A percentile compares a stretch with the other conserved stretches of the same genome.
These are phyloP conservation scores for Candida pseudoglaebosa DNA, from an alignment of 805 yeast species.

Conservation along the genomic window DNA sequence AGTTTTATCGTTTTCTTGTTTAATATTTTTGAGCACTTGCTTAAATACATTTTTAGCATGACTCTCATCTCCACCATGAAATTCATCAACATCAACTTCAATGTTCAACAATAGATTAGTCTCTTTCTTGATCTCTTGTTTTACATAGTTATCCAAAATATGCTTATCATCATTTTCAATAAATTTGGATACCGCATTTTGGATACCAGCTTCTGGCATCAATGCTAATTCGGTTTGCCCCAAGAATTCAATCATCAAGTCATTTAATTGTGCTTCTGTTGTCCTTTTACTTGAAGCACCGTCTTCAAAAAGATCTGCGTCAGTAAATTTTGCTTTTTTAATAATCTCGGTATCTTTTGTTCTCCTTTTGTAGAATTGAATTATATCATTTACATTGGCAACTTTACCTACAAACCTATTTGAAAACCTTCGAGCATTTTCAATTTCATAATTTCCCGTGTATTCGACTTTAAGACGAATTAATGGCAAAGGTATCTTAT, in stretches of 20 bases:
- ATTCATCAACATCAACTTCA: slow-evolving; percentile 39
- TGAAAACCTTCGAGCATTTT: slow-evolving; percentile 84
- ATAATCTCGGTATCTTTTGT: slow-evolving; percentile 21
- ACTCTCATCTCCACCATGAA: slow-evolving; percentile 25
- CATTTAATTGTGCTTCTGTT: slow-evolving; percentile 48
- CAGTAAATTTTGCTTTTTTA: slow-evolving; percentile 12
- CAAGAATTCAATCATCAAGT: slow-evolving; percentile 60
- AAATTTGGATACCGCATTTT: slow-evolving; percentile 64
- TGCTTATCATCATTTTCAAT: slow-evolving; percentile 81
- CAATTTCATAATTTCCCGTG: slow-evolving; percentile 86
- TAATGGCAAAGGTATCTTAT: slow-evolving; percentile 66
- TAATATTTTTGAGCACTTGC: slow-evolving; percentile 39
- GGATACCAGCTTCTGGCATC: slow-evolving; percentile 72
- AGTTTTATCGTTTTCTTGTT: slow-evolving; percentile 11
- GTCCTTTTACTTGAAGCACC: slow-evolving; percentile 13
- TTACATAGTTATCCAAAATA: slow-evolving; percentile 62
- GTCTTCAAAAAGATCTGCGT: slow-evolving; percentile 11
- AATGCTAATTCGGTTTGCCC: slow-evolving; percentile 61
- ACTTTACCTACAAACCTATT: slow-evolving; percentile 86
- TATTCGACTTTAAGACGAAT: slow-evolving; percentile 83
- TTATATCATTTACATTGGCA: slow-evolving; percentile 86
- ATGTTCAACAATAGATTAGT: slow-evolving; percentile 43
- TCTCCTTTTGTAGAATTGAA: slow-evolving; percentile 60
- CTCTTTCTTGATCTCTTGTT: slow-evolving; percentile 51
- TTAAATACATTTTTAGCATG: slow-evolving; percentile 35